Percentiles rank a stretch among this genome's conserved stretches.
phyloP scores from a whole-genome alignment of 805 yeast species.

The Candida awuae region DNA sequence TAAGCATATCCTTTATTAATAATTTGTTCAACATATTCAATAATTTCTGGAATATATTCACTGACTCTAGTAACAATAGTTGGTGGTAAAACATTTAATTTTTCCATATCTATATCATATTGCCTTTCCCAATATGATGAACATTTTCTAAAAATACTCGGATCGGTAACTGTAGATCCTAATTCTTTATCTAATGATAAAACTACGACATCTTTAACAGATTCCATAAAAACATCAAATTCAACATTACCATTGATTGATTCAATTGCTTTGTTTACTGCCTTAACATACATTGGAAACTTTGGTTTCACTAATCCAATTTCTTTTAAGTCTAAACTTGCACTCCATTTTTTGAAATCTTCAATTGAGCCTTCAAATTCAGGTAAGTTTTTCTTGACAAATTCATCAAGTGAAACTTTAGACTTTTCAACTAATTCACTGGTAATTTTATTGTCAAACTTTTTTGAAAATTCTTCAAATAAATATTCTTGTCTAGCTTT shows the following conservation, averaged over 20 bases:
- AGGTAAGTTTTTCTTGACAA: conserved; percentile 48
- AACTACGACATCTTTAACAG: conserved; percentile 68
- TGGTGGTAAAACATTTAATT: conserved; percentile 78
- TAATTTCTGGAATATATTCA: conserved; percentile 90
- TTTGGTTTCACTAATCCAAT: conserved; percentile 63
- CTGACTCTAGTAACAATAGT: conserved; percentile 87
- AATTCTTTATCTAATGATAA: conserved; percentile 60
- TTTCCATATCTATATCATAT: conserved; percentile 78
- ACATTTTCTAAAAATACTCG: conserved; percentile 68
- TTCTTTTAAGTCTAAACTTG: conserved; percentile 39
- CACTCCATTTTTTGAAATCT: conserved; percentile 47
- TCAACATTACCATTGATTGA: conserved; percentile 13
- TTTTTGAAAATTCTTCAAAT: conserved; percentile 49
- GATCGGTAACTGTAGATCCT: conserved; percentile 78
- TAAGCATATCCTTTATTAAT: conserved; percentile 80
- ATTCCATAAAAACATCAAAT: conserved; percentile 35
- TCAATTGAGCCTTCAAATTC: conserved; percentile 25
- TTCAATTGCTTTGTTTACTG: conserved; percentile 43
- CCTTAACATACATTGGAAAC: conserved; percentile 72
- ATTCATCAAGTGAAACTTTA: conserved; percentile 37
- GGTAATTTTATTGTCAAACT: conserved; percentile 25
- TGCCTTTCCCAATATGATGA: conserved; percentile 87
- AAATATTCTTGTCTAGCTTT: conserved; percentile 87
- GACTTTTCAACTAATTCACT: conserved; percentile 33
- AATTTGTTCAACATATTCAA: conserved; percentile 67